These are phyloP conservation scores for Lactifluus hygrophoroides DNA, from an alignment of 768 basidiomycete species.

Conservation along the genomic window DNA sequence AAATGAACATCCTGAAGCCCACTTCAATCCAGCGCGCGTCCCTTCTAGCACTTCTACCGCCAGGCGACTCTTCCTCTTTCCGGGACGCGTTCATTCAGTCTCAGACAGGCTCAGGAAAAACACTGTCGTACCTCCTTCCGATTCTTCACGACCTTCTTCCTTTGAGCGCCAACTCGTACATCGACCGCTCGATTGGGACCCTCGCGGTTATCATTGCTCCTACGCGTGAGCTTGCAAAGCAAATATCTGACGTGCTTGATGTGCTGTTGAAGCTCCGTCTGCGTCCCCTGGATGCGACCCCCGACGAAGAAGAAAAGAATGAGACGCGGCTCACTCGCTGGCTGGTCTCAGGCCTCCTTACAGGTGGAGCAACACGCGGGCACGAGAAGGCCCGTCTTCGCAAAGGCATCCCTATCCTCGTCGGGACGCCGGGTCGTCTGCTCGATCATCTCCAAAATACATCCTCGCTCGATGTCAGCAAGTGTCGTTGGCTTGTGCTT, in stretches of 20 bases:
- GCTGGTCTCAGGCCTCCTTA: conserved; percentile 88
- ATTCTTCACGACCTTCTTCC: conserved; percentile 93
- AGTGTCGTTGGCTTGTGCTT: conserved; percentile 91
- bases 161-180: conserved; percentile 81
- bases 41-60: conserved; percentile 51
- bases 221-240: conserved; percentile 91
- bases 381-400: conserved; percentile 95
- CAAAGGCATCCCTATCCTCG: conserved; percentile 91
- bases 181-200: conserved; percentile 91
- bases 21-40: conserved; percentile 83
- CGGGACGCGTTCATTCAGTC: conserved; percentile 91
- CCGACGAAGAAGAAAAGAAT: conserved; percentile 38
- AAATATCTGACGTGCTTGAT: conserved; percentile 94
- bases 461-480: conserved; percentile 82
- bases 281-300: conserved; percentile 45
- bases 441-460: conserved; percentile 97
- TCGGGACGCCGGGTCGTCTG: conserved; percentile 90
- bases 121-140: conserved; percentile 85
- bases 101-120: conserved; percentile 97
- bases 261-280: conserved; percentile 68
- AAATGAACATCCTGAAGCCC: conserved; percentile 77
- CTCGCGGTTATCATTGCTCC: conserved; percentile 92
- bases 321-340: conserved; percentile 63
- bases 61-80: conserved; percentile 30
- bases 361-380: conserved; percentile 86